Evolutionary conservation across 768 basidiomycete species (phyloP), one percentile per base, ranked within the genome.

Genomic region (Rhizopogon sp.): DNA sequence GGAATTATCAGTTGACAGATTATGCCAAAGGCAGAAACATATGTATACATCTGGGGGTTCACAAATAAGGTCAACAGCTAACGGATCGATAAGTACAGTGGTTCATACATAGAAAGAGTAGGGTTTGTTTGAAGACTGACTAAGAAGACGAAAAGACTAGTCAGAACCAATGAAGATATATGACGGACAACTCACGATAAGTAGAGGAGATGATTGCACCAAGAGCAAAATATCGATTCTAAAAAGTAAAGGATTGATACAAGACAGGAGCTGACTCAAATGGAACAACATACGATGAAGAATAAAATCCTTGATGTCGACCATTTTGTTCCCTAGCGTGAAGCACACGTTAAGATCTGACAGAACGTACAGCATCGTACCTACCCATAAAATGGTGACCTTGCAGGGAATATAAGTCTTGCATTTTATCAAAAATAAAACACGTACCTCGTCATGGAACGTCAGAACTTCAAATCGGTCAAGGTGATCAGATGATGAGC

Each of bases 331-430:
- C 29, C 29, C 52, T 53, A 4, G 16, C 31, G 16, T 45, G 10
- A 29, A 33, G 6, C 40, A 7, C 33, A 13, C 7, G 22, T 22
- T 29, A 31, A 9, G 7, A 31, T 17, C 16, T 3, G 3, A 3
- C 5, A n/a, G 5, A 50, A 35, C 22, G 43, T 7, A 47, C 43
- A 44, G 5, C 10, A 20, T 14, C 13, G 7, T 25, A 45, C 52
- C 20, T 33, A 53, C 52, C 52, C 52, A 53, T 42, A 52, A 13
- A 22, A 53, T 44, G 11, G 25, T 22, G 43, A 53, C 52, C 52
- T 53, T 2, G 52, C 5, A 3, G 5, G 31, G 10, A 37, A 17
- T 25, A 43, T 25, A 25, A 13, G 9, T 3, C 3, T 25, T 25
- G 4, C 4, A 0, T 5, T 45, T 17, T 45, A 6, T 2, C 16